These are phyloP conservation scores for Hygrophila difformis DNA, from an alignment of 257 asterid species.

Conservation along the genomic window DNA sequence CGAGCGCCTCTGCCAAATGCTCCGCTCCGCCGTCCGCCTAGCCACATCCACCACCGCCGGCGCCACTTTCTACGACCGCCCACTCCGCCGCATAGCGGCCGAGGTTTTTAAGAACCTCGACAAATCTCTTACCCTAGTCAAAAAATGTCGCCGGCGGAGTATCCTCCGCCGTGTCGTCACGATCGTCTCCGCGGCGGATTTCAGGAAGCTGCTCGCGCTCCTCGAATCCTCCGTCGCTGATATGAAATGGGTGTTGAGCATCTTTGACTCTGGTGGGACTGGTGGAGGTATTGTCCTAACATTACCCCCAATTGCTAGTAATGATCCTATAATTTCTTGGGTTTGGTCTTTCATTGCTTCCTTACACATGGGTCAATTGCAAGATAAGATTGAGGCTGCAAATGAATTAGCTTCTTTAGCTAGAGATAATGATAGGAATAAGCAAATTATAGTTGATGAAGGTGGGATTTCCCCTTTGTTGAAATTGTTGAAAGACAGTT, in stretches of 20 bases:
- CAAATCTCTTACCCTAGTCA: constrained; percentile 38
- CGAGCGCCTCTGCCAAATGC: constrained; percentile 46
- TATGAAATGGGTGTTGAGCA: constrained; percentile 53
- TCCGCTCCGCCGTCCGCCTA: constrained; percentile 57
- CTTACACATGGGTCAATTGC: constrained; percentile 44
- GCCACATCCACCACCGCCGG: constrained; percentile 37
- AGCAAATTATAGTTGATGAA: constrained; percentile 72
- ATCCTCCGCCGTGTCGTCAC: constrained; percentile 48
- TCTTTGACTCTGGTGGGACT: constrained; percentile 43
- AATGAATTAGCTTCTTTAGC: constrained; percentile 61
- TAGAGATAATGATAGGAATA: constrained; percentile 68
- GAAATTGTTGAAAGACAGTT: constrained; percentile 50
- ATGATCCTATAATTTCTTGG: constrained; percentile 76
- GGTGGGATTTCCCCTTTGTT: constrained; percentile 59
- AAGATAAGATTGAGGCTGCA: constrained; percentile 60
- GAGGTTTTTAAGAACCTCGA: constrained; percentile 54
- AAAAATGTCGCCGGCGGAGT: constrained; percentile 63
- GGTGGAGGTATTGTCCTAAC: constrained; percentile 65
- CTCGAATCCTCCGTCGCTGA: constrained; percentile 66
- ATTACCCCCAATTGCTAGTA: constrained; percentile 75
- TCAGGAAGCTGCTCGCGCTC: constrained; percentile 38
- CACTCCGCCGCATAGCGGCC: constrained; percentile 50
- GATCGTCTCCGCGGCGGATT: constrained; percentile 65
- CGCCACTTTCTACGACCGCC: constrained; percentile 56
- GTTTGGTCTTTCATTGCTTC: constrained; percentile 75